Evolutionary conservation across 2,329 filamentous ascomycete genomes (phyloP), one percentile per base, ranked within the genome.

Genomic region (Phaeoacremonium minimum): DNA sequence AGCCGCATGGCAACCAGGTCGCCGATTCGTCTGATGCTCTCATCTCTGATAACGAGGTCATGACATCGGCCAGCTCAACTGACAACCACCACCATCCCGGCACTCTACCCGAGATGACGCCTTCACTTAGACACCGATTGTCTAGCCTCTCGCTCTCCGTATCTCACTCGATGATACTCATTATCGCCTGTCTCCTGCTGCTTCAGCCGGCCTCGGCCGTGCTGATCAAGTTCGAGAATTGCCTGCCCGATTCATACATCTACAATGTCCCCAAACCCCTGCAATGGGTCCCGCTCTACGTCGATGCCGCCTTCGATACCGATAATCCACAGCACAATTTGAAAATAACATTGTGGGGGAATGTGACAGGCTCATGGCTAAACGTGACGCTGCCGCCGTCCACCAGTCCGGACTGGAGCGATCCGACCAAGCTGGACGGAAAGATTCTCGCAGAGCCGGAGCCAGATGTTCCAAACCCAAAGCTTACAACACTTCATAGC

Each of bases 321-420:
- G 58, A 66, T 12, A 64, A 75, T 44, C 57, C 75, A 5, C 71
- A 66, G 34, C 79, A 90, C 53, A 77, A 73, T 28, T 70, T 98
- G 33, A 80, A 77, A 44, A 67, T 96, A 37, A 93, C 81, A 2
- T 75, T 95, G 32, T 97, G 88, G 67, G 91, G 90, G 35, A 96
- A 97, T 60, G 88, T 97, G 18, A 86, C 83, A 7, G 93, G 93
- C 32, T 78, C 83, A 34, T 71, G 75, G 30, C 69, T 70, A 3
- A 54, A 63, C 11, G 64, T 67, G n/a, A 42, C 61, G 3, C 75
- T 88, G 36, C 88, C 87, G 20, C 51, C 75, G 1, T 61, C 73
- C 14, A 60, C 73, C 48, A 73, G 78, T 53, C 59, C 76, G 0
- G 63, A 69, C 32, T 87, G 88, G 86, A 57, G 48, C 3, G 68